phyloP scores from a whole-genome alignment of 352 stramenopile genomes.

The Pythium vanterpoolii region DNA sequence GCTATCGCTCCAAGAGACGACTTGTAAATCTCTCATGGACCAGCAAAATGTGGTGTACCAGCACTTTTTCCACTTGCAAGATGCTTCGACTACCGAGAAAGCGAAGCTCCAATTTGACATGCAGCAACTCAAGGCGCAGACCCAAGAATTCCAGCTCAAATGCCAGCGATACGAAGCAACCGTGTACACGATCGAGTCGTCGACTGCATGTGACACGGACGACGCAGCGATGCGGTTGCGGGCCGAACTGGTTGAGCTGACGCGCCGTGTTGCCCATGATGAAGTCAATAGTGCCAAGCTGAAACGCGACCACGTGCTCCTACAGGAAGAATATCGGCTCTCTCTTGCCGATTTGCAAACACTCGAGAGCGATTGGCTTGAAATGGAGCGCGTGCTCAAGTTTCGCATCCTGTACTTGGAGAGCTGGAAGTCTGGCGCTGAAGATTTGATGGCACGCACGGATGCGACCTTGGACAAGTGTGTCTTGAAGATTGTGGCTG shows the following conservation, averaged over 20 bases:
- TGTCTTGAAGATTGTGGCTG: conserved; percentile 43
- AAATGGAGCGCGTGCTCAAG: conserved; percentile 88
- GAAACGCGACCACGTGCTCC: conserved; percentile 55
- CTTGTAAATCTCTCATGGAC: conserved; percentile 58
- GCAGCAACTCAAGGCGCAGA: conserved; percentile 34
- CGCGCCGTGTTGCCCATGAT: conserved; percentile 60
- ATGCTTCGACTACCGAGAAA: conserved; percentile 37
- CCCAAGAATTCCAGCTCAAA: conserved; percentile 43
- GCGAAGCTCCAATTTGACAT: conserved; percentile 32
- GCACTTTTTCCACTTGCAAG: conserved; percentile 65
- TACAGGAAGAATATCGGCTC: conserved; percentile 27
- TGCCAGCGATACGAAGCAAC: conserved; percentile 55
- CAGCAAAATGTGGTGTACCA: conserved; percentile 72
- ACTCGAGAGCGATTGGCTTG: conserved; percentile 73
- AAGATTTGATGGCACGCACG: conserved; percentile 60
- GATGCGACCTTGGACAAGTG: conserved; percentile 60
- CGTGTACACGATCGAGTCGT: conserved; percentile 36
- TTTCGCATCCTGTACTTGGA: conserved; percentile 89
- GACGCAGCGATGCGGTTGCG: conserved; percentile 34
- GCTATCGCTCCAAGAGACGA: conserved; percentile 46
- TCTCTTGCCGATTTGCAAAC: conserved; percentile 24
- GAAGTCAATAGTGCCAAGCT: conserved; percentile 84
- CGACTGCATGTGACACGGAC: background rate
- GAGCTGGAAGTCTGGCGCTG: conserved; percentile 81
- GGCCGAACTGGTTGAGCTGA: conserved; percentile 62